Conservation (phyloP, 805 yeast genomes). For the Zygosaccharomyces gambellarensis region DNA sequence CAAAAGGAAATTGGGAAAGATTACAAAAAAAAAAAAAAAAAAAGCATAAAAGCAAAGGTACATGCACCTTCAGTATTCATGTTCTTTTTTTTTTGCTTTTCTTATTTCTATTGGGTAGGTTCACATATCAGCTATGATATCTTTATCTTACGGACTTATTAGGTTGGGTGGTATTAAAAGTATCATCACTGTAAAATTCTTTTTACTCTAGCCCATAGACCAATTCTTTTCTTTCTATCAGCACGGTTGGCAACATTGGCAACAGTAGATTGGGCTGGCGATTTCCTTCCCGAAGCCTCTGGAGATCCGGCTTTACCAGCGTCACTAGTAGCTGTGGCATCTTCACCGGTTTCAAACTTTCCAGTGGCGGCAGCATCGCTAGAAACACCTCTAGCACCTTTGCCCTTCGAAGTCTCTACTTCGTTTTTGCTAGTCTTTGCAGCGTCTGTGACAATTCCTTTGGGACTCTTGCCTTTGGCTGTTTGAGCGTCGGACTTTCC, state of each 20-base stretch:
- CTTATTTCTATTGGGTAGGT: no score
- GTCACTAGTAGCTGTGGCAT: conserved; percentile 7
- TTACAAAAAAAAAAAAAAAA: not conserved
- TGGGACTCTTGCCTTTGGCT: conserved; percentile 19
- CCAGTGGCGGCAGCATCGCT: conserved; percentile 20
- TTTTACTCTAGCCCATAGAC: conserved; percentile 16
- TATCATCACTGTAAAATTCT: conserved; percentile 9
- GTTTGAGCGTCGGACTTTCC: conserved; percentile 15
- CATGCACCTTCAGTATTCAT: no score
- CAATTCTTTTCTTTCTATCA: conserved; percentile 16
- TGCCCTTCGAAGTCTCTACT: conserved; percentile 8
- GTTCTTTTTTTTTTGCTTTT: no score
- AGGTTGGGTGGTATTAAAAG: not conserved
- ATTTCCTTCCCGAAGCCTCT: conserved; percentile 2
- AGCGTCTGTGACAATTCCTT: conserved; percentile 14
- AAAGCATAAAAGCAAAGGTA: no score
- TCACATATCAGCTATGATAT: no score
- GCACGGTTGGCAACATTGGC: conserved; percentile 10
- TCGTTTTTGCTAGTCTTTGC: conserved; percentile 5
- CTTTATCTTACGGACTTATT: not conserved
- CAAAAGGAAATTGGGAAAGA: not conserved
- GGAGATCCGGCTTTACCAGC: conserved; percentile 5
- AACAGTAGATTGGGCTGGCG: conserved; percentile 6
- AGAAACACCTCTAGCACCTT: not conserved
- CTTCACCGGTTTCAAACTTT: conserved; percentile 4